These are phyloP conservation scores for Mycena polygramma DNA, from an alignment of 768 basidiomycete genomes.

Conservation along the genomic window DNA sequence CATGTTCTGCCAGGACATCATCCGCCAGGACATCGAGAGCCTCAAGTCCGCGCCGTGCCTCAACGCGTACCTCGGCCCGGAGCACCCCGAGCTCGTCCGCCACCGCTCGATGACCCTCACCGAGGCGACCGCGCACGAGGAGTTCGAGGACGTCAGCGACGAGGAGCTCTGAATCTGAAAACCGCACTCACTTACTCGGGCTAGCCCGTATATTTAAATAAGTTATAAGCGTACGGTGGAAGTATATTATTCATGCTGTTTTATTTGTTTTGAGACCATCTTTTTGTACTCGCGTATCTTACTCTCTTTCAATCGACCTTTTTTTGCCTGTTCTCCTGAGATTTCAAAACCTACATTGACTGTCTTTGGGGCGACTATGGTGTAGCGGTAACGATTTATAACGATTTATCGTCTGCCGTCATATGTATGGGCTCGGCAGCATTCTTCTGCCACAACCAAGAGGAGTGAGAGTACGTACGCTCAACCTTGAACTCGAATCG, in stretches of 20 bases:
- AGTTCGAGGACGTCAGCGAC: slow-evolving; percentile 39
- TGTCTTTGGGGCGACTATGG: background rate
- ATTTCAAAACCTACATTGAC: background rate
- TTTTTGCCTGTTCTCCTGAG: background rate
- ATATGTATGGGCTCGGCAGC: too few species aligned
- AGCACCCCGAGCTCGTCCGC: slow-evolving; percentile 28
- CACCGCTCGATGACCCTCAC: slow-evolving; percentile 36
- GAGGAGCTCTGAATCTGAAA: slow-evolving; percentile 21
- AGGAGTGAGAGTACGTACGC: too few species aligned
- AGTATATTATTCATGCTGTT: slow-evolving; percentile 19
- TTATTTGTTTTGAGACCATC: slow-evolving; percentile 1
- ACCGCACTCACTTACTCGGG: background rate
- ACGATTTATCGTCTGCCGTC: background rate
- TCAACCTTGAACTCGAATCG: too few species aligned
- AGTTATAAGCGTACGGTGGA: background rate
- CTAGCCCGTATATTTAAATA: slow-evolving; percentile 26
- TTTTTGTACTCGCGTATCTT: slow-evolving; percentile 21
- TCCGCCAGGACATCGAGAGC: slow-evolving; percentile 68
- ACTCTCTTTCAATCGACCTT: slow-evolving; percentile 16
- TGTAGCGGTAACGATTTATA: too few species aligned
- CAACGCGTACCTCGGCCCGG: slow-evolving; percentile 61
- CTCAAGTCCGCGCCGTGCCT: slow-evolving; percentile 64
- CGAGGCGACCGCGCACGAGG: slow-evolving; percentile 35
- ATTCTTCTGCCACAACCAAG: too few species aligned
- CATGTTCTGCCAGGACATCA: slow-evolving; percentile 69